Conservation (phyloP, 2,329 filamentous ascomycete genomes). For the Fusarium newnesense region DNA sequence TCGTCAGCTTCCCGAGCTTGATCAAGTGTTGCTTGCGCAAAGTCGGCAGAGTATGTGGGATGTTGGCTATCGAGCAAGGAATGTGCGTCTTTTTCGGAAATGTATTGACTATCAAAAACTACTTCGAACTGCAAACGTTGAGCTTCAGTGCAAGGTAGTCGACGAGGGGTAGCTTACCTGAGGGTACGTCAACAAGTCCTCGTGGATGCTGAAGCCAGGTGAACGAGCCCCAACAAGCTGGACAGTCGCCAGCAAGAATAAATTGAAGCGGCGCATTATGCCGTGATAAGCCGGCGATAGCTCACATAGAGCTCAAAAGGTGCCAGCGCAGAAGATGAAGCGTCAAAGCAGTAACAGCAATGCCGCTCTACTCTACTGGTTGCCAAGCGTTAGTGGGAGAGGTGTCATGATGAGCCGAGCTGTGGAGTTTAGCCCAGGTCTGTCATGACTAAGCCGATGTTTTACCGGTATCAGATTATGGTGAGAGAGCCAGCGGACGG, state of each 20-base stretch:
- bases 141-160: constrained; percentile 15
- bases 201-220: constrained; percentile 81
- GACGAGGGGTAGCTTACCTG: constrained; percentile 67
- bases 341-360: constrained; percentile 11
- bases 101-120: constrained; percentile 76
- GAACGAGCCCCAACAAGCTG: constrained; percentile 61
- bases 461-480: constrained; percentile 36
- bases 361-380: constrained; percentile 5
- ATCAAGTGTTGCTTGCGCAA: constrained; percentile 53
- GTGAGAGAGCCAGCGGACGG: not conserved
- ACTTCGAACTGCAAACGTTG: constrained; percentile 75
- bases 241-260: constrained; percentile 56
- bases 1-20: constrained; percentile 44
- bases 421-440: constrained; percentile 35
- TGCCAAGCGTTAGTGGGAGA: constrained; percentile 41
- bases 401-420: constrained; percentile 46
- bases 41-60: constrained; percentile 54
- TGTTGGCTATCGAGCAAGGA: constrained; percentile 62
- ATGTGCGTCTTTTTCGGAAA: constrained; percentile 76
- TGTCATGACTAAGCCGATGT: constrained; percentile 30
- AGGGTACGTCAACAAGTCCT: constrained; percentile 87
- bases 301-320: constrained; percentile 45
- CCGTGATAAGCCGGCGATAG: constrained; percentile 35
- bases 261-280: constrained; percentile 62
- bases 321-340: constrained; percentile 23